Conservation (phyloP, 192 early-diverging fungal species). For the Gamsiella multidivaricata region DNA sequence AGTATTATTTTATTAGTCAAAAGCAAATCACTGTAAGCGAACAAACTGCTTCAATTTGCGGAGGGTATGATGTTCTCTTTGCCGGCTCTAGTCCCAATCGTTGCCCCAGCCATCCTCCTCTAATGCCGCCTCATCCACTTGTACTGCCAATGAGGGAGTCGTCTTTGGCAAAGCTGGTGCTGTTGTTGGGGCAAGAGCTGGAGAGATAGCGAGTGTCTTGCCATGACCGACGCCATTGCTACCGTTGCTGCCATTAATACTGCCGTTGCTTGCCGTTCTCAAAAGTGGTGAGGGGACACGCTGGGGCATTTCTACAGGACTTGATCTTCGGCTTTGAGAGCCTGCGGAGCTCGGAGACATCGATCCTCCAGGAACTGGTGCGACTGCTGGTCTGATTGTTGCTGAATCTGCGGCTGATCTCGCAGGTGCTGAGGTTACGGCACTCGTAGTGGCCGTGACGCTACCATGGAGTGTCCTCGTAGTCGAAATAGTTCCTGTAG, state of each 20-base stretch:
- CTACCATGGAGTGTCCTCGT: slow-evolving; percentile 8
- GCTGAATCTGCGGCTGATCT: no score
- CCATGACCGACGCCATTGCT: not conserved
- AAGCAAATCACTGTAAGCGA: no score
- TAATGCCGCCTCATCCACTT: slow-evolving; percentile 31
- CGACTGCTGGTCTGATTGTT: not conserved
- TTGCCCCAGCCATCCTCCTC: slow-evolving; percentile 47
- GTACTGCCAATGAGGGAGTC: slow-evolving; percentile 21
- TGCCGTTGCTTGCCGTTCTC: slow-evolving; percentile 7
- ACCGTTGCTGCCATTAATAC: not conserved
- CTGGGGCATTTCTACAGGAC: slow-evolving; percentile 27
- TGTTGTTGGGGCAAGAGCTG: not conserved
- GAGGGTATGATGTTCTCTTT: not conserved
- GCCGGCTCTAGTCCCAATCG: slow-evolving; percentile 32
- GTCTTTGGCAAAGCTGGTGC: not conserved
- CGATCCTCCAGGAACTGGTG: not conserved
- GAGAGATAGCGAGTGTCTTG: not conserved
- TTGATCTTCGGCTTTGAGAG: slow-evolving; percentile 20
- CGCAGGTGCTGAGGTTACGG: not conserved
- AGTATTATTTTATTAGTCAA: no score
- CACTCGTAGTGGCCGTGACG: not conserved
- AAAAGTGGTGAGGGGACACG: slow-evolving; percentile 28
- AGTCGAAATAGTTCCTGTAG: slow-evolving; percentile 12
- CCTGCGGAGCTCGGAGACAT: not conserved
- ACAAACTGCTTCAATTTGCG: no score